Percentiles rank a stretch among this genome's conserved stretches.
Evolutionary conservation across 2,329 filamentous ascomycete species (phyloP).

Genomic region (Delphinella strobiligena): DNA sequence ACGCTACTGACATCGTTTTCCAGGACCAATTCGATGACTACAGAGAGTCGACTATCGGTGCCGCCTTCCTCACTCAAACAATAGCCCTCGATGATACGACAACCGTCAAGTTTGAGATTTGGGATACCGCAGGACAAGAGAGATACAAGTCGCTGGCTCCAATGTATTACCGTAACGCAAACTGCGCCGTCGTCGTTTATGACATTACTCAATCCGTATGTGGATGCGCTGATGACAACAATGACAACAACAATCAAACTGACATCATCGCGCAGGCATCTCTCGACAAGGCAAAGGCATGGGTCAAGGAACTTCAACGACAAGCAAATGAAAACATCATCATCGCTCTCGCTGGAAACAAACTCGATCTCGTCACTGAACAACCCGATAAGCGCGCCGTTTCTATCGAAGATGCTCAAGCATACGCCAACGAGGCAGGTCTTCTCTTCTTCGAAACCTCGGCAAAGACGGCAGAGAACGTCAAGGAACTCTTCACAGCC

Average conservation of each 20-base stretch:
- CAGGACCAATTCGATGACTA: conserved; percentile 99
- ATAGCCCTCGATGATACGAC: conserved; percentile 97
- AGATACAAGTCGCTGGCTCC: conserved; percentile 97
- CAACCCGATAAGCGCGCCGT: conserved; percentile 95
- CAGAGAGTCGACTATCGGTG: conserved; percentile 94
- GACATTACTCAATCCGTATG: conserved; percentile 97
- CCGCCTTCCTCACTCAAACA: conserved; percentile 96
- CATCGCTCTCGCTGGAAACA: conserved; percentile 95
- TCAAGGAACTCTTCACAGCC: conserved; percentile 87
- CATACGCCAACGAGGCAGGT: conserved; percentile 85
- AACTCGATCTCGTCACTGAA: conserved; percentile 88
- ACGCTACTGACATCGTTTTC: too few relatives aligned
- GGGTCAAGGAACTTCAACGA: conserved; percentile 97
- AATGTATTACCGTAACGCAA: conserved; percentile 99
- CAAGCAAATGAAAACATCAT: conserved; percentile 99
- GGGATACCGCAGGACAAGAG: conserved; percentile 97
- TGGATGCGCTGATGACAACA: conserved; percentile 11
- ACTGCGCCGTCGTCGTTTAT: conserved; percentile 98
- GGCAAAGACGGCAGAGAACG: conserved; percentile 94
- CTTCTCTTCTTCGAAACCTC: conserved; percentile 98
- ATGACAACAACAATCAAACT: conserved; percentile 7
- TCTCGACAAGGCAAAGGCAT: conserved; percentile 96
- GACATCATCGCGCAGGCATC: conserved; percentile 59
- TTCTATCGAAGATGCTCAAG: conserved; percentile 76
- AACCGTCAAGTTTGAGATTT: conserved; percentile 99